Base-by-base conservation (phyloP, 192 early-diverging fungal species). In the Blastocladiella britannica region DNA sequence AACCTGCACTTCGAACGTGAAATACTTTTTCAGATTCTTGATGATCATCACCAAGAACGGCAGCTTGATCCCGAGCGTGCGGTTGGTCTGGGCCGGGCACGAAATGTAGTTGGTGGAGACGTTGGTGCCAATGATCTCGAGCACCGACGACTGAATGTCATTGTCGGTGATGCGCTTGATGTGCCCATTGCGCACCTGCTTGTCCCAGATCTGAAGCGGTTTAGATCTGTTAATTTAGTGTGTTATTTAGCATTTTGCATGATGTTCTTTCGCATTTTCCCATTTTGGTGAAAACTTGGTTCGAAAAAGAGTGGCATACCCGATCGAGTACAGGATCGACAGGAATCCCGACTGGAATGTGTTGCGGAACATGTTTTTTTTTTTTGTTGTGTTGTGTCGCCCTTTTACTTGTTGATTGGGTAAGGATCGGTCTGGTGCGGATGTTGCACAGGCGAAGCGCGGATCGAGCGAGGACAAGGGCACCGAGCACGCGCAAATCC, bases 1-100 rank as follows among this genome's bases (percentile, higher is more conserved):
- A 18, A 86, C 72, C 59, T 92, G 81, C 0, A 92, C 85, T 64
- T 97, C 93, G 64, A 97, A 89, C 22, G 87, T 88, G 60, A 92
- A 86, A 60, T 88, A 89, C 63, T 83, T 85, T 63, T 86, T 82
- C 43, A 86, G 65, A 61, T 89, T 90, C 71, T 93, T 93, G 47
- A 90, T 74, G 47, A 90, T 65, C 63, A 97, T 77, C 8, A 90
- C 82, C 29, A 97, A 65, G 61, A 81, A 89, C 0, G 89, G 93
- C 27, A 93, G 71, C 62, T 87, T 92, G 68, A 93, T 90, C 1
- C 89, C 93, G 6, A 97, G 75, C 0, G 87, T 86, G 25, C 82
- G 66, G 26, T 85, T 76, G 18, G 73, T 69, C 53, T 75, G 72
- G 6, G 77, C 70, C 22, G 91, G 93, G 54, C 86, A 90, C 5